These are phyloP conservation scores for Apiotrichum porosum DNA, from an alignment of 1,284 basidiomycete genomes.

Conservation along the genomic window DNA sequence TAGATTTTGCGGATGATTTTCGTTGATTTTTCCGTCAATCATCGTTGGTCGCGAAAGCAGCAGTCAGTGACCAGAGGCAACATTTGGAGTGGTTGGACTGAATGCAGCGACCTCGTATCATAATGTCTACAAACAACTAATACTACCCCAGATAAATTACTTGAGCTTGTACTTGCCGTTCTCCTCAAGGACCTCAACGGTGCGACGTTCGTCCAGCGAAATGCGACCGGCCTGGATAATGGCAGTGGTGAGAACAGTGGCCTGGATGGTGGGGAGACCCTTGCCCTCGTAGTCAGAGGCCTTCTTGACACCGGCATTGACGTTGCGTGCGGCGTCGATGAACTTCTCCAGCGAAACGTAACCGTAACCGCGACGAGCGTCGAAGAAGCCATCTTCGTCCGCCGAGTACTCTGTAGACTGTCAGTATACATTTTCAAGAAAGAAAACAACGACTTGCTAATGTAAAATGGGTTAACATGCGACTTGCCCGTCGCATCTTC, in stretches of 20 bases:
- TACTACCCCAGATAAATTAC: too few species aligned
- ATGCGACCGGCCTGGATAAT: slow-evolving; percentile 86
- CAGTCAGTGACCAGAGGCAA: too few species aligned
- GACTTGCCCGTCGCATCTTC: slow-evolving; percentile 70
- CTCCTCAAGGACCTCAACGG: slow-evolving; percentile 68
- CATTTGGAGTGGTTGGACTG: too few species aligned
- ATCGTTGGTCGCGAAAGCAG: too few species aligned
- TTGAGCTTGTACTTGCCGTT: slow-evolving; percentile 61
- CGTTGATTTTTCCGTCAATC: too few species aligned
- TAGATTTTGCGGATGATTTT: not conserved
- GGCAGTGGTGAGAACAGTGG: slow-evolving; percentile 73
- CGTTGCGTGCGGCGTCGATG: slow-evolving; percentile 54
- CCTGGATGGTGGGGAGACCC: slow-evolving; percentile 76
- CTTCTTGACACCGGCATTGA: slow-evolving; percentile 64
- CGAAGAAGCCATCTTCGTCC: slow-evolving; percentile 83
- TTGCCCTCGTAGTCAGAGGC: slow-evolving; percentile 68
- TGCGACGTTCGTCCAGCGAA: slow-evolving; percentile 77
- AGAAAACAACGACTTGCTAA: slow-evolving; percentile 63
- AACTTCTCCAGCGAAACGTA: slow-evolving; percentile 89
- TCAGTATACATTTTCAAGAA: slow-evolving; percentile 63
- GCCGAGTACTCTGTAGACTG: slow-evolving; percentile 70
- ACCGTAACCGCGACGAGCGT: slow-evolving; percentile 85
- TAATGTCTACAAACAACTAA: too few species aligned
- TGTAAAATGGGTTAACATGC: slow-evolving; percentile 15
- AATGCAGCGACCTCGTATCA: too few species aligned